Evolutionary conservation across 352 stramenopile species (phyloP), one percentile per base, ranked within the genome.

Genomic region (Elongisporangium senticosum): DNA sequence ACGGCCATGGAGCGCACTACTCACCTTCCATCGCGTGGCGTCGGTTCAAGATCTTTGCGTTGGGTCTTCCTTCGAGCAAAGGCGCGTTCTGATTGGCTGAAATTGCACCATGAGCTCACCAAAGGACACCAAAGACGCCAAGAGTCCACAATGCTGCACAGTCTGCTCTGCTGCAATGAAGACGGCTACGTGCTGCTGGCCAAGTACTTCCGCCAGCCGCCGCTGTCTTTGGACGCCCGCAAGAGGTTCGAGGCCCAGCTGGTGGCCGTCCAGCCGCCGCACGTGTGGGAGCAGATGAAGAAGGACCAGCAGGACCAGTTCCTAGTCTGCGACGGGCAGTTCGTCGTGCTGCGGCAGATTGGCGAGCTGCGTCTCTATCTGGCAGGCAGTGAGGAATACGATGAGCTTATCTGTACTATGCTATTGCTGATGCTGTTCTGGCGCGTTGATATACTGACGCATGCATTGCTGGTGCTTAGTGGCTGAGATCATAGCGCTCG

Each of bases 351-450:
- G 23, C 79, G 75, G 6, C 68, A 78, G 24, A 40, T 87, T 13
- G 79, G 81, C 4, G 81, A 90, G 54, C 66, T 90, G 13, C 69
- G 77, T 15, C 69, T 85, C 50, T 75, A 86, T 43, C 71, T 90
- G 10, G 77, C 74, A 8, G 81, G 81, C 20, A 86, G 61, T 26
- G 63, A 71, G 20, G 81, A 89, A 50, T 89, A 90, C 58, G 81
- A 90, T 52, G 81, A 90, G 39, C 75, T 90, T 40, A 76, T 88
- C 15, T 73, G 80, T 90, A 69, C 55, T 77, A 78, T 61, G 37
- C 19, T 56, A 13, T 19, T 53, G 23, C 62, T 2, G 2, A 14
- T 24, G 28, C 19, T 65, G 26, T 2, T 61, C 4, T 58, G 53
- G 8, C 14, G 37, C n/a, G 5, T 53, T 13, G 15, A 33, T 17